phyloP scores from a whole-genome alignment of 345 rosid genomes.

The Linum tenue region DNA sequence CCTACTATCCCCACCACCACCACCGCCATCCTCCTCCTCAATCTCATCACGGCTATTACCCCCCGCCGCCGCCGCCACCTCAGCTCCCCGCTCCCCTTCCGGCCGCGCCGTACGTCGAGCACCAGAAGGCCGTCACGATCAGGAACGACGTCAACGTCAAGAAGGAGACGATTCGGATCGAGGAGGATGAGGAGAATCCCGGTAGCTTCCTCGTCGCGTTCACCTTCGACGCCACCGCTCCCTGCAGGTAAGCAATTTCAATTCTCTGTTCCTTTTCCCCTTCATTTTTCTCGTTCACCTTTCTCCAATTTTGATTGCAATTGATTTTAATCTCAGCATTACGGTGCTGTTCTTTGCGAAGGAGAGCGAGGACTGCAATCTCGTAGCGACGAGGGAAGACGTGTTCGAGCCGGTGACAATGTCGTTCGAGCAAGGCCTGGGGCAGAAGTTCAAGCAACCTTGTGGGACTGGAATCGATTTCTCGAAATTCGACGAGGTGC shows the following conservation, averaged over 20 bases:
- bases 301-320: background rate
- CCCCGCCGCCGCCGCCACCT: slow-evolving; percentile 37
- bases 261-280: background rate
- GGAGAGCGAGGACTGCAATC: slow-evolving; percentile 58
- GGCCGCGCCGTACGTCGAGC: slow-evolving; percentile 49
- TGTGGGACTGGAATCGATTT: slow-evolving; percentile 72
- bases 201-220: slow-evolving; percentile 65
- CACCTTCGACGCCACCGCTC: slow-evolving; percentile 80
- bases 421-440: slow-evolving; percentile 65
- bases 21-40: slow-evolving; percentile 48
- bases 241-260: slow-evolving; percentile 45
- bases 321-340: slow-evolving; percentile 34
- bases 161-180: slow-evolving; percentile 65
- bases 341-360: slow-evolving; percentile 69
- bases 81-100: slow-evolving; percentile 31
- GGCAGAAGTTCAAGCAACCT: slow-evolving; percentile 71
- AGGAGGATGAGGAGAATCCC: slow-evolving; percentile 45
- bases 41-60: slow-evolving; percentile 39
- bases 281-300: background rate
- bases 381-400: slow-evolving; percentile 50
- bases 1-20: slow-evolving; percentile 38
- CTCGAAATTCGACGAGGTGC: slow-evolving; percentile 49
- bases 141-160: slow-evolving; percentile 71
- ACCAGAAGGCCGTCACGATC: slow-evolving; percentile 74
- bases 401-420: slow-evolving; percentile 46